Percentiles rank a stretch among this genome's conserved stretches.
Conservation (phyloP, 495 filamentous ascomycete genomes). For the Aspergillus baeticus region DNA sequence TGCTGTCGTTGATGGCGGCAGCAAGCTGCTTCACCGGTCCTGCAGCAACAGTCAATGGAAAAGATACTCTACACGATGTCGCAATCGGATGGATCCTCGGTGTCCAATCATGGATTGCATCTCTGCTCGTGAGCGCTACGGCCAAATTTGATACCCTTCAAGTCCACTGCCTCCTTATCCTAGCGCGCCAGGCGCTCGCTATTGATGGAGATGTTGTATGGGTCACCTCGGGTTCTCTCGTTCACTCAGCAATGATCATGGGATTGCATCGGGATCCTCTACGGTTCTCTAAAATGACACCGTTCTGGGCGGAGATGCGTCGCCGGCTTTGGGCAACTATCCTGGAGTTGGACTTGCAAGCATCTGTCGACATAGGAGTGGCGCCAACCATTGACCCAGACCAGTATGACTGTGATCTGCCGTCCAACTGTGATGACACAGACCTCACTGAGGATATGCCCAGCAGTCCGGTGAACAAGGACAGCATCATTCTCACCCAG, state of each 20-base stretch:
- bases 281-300: slow-evolving; percentile 45
- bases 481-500: slow-evolving; percentile 38
- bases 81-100: slow-evolving; percentile 53
- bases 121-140: slow-evolving; percentile 50
- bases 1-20: slow-evolving; percentile 54
- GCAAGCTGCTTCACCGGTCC: slow-evolving; percentile 46
- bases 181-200: slow-evolving; percentile 51
- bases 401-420: slow-evolving; percentile 50
- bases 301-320: slow-evolving; percentile 53
- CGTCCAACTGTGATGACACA: slow-evolving; percentile 56
- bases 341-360: slow-evolving; percentile 56
- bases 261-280: slow-evolving; percentile 59
- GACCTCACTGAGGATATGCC: slow-evolving; percentile 49
- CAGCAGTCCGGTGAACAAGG: slow-evolving; percentile 28
- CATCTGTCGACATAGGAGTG: slow-evolving; percentile 55
- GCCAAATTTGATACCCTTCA: slow-evolving; percentile 51
- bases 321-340: slow-evolving; percentile 64
- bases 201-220: slow-evolving; percentile 56
- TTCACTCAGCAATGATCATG: slow-evolving; percentile 57
- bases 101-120: slow-evolving; percentile 55
- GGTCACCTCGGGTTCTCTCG: slow-evolving; percentile 53
- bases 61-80: slow-evolving; percentile 28
- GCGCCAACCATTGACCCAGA: slow-evolving; percentile 46
- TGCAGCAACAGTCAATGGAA: slow-evolving; percentile 22
- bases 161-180: slow-evolving; percentile 52